phyloP scores from a whole-genome alignment of 345 rosid genomes.

The Rhodamnia rubescens region DNA sequence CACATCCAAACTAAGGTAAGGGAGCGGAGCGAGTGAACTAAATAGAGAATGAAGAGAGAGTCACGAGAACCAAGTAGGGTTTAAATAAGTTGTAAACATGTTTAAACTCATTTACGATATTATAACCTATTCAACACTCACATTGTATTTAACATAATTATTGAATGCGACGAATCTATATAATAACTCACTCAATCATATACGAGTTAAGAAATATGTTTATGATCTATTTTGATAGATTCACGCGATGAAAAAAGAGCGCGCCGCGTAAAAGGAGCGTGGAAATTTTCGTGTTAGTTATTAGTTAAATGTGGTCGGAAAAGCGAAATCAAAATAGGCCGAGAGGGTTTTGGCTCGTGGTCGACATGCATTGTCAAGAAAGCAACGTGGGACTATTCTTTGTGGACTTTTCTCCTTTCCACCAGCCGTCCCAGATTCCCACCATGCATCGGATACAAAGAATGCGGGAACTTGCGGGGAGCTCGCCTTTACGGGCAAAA shows the following conservation, averaged over 20 bases:
- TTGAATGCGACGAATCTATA: no score
- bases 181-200: no score
- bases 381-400: not conserved
- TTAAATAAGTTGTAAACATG: no score
- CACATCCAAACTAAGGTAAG: no score
- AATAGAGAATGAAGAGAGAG: no score
- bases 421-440: not conserved
- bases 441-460: not conserved
- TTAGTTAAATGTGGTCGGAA: not conserved
- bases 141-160: no score
- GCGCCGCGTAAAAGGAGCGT: not conserved
- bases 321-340: not conserved
- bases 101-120: no score
- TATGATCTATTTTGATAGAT: no score
- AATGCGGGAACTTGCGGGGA: not conserved
- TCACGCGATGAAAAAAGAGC: not conserved
- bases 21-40: no score
- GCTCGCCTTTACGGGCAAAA: not conserved
- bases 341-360: not conserved
- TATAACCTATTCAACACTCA: no score
- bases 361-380: not conserved
- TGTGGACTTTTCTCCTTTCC: not conserved
- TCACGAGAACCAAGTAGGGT: no score
- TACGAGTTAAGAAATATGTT: no score
- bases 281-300: not conserved